A percentile compares a stretch with the other conserved stretches of the same genome.
Evolutionary conservation across 192 early-diverging fungal genomes (phyloP).

Genomic region (Gamsiella multidivaricata): DNA sequence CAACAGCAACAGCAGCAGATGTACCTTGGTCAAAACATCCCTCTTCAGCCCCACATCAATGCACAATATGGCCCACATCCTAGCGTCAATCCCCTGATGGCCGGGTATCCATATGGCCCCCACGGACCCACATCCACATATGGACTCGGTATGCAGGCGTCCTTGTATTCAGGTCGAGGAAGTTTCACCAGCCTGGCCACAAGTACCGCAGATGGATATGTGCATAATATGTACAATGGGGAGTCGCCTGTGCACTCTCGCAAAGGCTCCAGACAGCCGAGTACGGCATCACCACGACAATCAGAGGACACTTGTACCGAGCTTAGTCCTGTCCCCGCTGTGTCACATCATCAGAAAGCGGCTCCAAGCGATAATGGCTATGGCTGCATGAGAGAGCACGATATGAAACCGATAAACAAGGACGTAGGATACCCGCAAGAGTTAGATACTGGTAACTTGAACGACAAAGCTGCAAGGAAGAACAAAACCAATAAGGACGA

Average conservation of each 20-base stretch:
- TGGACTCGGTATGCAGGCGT: background rate
- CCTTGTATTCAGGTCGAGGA: background rate
- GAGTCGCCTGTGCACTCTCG: background rate
- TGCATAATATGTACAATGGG: background rate
- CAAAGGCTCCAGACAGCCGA: conserved; percentile 17
- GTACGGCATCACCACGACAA: conserved; percentile 1
- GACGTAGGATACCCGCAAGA: no score
- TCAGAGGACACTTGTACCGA: conserved; percentile 37
- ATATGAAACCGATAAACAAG: background rate
- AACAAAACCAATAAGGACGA: no score
- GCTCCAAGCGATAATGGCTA: conserved; percentile 29
- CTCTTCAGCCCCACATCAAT: background rate
- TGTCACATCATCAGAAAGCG: background rate
- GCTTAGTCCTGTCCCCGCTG: background rate
- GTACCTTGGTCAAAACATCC: conserved; percentile 15
- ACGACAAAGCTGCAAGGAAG: no score
- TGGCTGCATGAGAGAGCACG: background rate
- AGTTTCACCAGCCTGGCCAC: background rate
- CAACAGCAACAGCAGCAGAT: conserved; percentile 13
- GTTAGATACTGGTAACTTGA: no score
- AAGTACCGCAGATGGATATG: background rate
- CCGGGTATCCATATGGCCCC: conserved; percentile 2
- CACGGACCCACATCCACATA: background rate
- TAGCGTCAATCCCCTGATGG: background rate
- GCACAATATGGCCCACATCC: background rate